phyloP scores from a whole-genome alignment of 73 alveolate genomes.

The Paramecium biaurelia region DNA sequence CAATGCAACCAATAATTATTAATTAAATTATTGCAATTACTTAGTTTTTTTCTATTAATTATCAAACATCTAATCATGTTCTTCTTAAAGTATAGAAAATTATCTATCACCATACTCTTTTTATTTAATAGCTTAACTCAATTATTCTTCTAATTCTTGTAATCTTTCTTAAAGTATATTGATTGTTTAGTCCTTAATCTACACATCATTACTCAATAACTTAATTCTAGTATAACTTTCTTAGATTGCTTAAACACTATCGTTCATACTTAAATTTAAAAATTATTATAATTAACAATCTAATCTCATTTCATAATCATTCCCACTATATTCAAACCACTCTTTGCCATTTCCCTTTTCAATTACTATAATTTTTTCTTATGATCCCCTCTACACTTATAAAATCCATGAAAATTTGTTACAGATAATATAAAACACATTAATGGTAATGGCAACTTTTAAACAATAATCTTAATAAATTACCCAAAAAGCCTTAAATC shows the following conservation, averaged over 20 bases:
- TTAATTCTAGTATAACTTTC: slow-evolving; percentile 30
- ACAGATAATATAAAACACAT: background rate
- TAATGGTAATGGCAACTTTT: background rate
- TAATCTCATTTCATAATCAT: slow-evolving; percentile 52
- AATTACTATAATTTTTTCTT: background rate
- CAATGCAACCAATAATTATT: slow-evolving; percentile 5
- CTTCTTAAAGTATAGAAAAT: slow-evolving; percentile 2
- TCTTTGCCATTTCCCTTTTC: slow-evolving; percentile 33
- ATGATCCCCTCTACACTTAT: slow-evolving; percentile 36
- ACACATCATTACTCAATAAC: slow-evolving; percentile 21
- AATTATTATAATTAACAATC: background rate
- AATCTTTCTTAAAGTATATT: slow-evolving; percentile 37
- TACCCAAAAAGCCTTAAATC: background rate
- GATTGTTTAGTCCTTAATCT: slow-evolving; percentile 33
- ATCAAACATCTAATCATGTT: slow-evolving; percentile 50
- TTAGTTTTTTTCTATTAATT: slow-evolving; percentile 29
- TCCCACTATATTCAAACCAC: slow-evolving; percentile 32
- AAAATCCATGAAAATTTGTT: slow-evolving; percentile 14
- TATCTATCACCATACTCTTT: slow-evolving; percentile 30
- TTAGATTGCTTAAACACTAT: slow-evolving; percentile 34
- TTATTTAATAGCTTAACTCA: background rate
- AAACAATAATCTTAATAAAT: background rate
- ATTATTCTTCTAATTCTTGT: slow-evolving; percentile 25
- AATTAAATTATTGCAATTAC: slow-evolving; percentile 12
- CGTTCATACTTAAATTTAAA: background rate